Base-by-base conservation (phyloP, 73 alveolate species). In the Durusdinium trenchii region DNA sequence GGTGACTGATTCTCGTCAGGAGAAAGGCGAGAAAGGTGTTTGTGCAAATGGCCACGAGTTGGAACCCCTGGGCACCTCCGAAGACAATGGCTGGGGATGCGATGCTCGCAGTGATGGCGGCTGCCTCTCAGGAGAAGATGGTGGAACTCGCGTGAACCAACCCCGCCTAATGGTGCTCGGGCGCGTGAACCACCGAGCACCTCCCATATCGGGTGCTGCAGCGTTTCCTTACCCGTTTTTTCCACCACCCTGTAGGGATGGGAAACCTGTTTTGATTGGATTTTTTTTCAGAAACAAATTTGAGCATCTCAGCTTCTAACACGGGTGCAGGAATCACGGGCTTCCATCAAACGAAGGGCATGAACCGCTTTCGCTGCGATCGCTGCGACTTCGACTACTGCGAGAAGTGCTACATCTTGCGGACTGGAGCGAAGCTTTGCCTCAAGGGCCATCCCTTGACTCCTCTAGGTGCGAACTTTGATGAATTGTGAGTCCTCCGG, bases 81-180 rank as follows among this genome's bases (percentile, higher is more conserved):
- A 16, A 38, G 98, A 91, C 85, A 91, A 91, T 71, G 98, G 98
- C 40, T 91, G 98, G 98, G 98, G 61, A 4, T 91, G 98, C 35
- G 98, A 91, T 48, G 98, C 61, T 42, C 73, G 98, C 36, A 14
- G 36, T 54, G 97, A 52, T 10, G 98, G 98, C n/a, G 94, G 94
- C 12, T 91, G 98, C 40, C 78, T 76, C 36, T 69, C 89, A 46
- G n/a, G n/a, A n/a, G n/a, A n/a, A n/a, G n/a, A n/a, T n/a, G n/a
- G n/a, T n/a, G n/a, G n/a, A n/a, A n/a, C n/a, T n/a, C n/a, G n/a
- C n/a, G n/a, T n/a, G n/a, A n/a, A n/a, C n/a, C n/a, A n/a, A n/a
- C n/a, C n/a, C n/a, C n/a, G n/a, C n/a, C n/a, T n/a, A n/a, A n/a
- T n/a, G n/a, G n/a, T n/a, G n/a, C n/a, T n/a, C n/a, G n/a, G n/a